Evolutionary conservation across 2,329 filamentous ascomycete species (phyloP).

Genomic region (Chaetoscypha palmicola): DNA sequence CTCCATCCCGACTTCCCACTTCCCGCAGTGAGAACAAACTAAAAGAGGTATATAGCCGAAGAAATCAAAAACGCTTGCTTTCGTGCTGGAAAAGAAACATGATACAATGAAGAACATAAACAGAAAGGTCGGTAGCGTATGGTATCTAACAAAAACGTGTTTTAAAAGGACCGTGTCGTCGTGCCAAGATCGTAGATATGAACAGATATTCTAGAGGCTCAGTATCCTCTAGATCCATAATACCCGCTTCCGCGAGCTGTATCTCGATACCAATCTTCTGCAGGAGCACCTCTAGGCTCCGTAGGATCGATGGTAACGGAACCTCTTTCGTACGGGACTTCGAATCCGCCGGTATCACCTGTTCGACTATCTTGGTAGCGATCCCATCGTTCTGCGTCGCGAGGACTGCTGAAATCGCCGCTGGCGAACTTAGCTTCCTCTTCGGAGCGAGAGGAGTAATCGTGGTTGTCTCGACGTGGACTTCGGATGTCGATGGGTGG

Average conservation of each 20-base stretch:
- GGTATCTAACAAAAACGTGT: not conserved
- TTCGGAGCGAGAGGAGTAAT: constrained; percentile 14
- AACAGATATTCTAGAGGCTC: not conserved
- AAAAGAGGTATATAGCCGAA: no score
- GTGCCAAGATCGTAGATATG: not conserved
- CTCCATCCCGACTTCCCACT: no score
- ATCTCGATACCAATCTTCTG: constrained; percentile 21
- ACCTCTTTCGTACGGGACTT: constrained; percentile 15
- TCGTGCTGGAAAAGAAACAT: not conserved
- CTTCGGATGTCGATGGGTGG: constrained; percentile 20
- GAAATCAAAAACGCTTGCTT: not conserved
- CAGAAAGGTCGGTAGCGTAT: not conserved
- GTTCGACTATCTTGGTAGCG: constrained; percentile 18
- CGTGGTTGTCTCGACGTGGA: constrained; percentile 14
- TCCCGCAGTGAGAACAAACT: no score
- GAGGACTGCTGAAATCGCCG: constrained; percentile 25
- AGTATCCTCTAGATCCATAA: constrained; percentile 1
- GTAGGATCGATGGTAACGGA: constrained; percentile 13
- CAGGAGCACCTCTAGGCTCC: constrained; percentile 11
- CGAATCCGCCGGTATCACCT: constrained; percentile 6
- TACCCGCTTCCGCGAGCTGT: constrained; percentile 2
- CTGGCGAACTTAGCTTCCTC: constrained; percentile 18
- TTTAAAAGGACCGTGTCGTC: not conserved
- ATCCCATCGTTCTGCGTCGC: constrained; percentile 29
- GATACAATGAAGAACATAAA: no score